A percentile compares a stretch with the other conserved stretches of the same genome.
phyloP scores from a whole-genome alignment of 352 stramenopile genomes.

The Peronosclerospora sorghi region DNA sequence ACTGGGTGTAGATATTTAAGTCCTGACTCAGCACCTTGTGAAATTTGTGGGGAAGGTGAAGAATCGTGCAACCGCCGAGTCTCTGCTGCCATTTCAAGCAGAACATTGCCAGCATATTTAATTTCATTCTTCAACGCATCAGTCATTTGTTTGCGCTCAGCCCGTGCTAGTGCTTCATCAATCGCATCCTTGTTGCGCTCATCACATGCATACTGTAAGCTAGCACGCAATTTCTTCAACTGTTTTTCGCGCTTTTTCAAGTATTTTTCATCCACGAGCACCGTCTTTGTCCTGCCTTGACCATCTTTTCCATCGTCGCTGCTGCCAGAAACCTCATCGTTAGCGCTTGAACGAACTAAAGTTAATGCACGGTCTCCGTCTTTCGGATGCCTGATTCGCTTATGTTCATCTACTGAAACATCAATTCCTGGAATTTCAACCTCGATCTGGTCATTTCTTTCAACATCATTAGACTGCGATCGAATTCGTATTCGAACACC shows the following conservation, averaged over 20 bases:
- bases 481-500: slow-evolving; percentile 14
- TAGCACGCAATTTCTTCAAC: slow-evolving; percentile 49
- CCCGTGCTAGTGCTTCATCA: slow-evolving; percentile 47
- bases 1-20: slow-evolving; percentile 24
- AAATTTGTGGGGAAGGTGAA: slow-evolving; percentile 2
- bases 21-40: slow-evolving; percentile 3
- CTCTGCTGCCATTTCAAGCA: slow-evolving; percentile 27
- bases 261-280: slow-evolving; percentile 70
- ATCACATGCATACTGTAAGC: slow-evolving; percentile 28
- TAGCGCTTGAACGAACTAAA: slow-evolving; percentile 1
- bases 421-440: slow-evolving; percentile 2
- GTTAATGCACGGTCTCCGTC: slow-evolving; percentile 1
- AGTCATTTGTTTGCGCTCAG: slow-evolving; percentile 68
- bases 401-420: not conserved
- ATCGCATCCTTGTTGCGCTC: slow-evolving; percentile 41
- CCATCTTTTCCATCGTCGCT: slow-evolving; percentile 26
- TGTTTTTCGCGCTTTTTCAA: slow-evolving; percentile 67
- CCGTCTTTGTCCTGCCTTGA: slow-evolving; percentile 22
- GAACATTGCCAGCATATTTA: slow-evolving; percentile 24
- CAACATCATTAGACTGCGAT: slow-evolving; percentile 11
- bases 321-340: slow-evolving; percentile 22
- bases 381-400: not conserved
- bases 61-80: slow-evolving; percentile 10
- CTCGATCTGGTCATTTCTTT: slow-evolving; percentile 1
- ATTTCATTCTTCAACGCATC: slow-evolving; percentile 53